Evolutionary conservation across 2,329 filamentous ascomycete species (phyloP).

Genomic region (Botrytis tulipae): DNA sequence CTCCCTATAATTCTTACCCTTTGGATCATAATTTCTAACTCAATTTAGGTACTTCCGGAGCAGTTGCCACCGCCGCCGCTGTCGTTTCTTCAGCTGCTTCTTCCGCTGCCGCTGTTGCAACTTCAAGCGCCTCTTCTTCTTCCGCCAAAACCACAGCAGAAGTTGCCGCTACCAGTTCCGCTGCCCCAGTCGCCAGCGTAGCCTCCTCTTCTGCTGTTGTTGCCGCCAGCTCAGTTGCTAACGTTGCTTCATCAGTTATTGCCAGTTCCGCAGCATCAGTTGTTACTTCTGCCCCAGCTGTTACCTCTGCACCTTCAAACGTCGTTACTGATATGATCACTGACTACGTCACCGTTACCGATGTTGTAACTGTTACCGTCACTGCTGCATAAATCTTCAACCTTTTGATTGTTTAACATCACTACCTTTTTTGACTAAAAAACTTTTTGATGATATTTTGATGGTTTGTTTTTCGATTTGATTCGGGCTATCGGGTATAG

Average conservation of each 20-base stretch:
- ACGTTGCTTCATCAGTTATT: neutral
- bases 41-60: neutral
- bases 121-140: constrained; percentile 1
- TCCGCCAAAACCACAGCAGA: neutral
- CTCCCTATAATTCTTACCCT: neutral
- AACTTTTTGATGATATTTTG: neutral
- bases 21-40: neutral
- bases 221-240: neutral
- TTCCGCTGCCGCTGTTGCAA: neutral
- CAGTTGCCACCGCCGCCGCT: neutral
- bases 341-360: neutral
- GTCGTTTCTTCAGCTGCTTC: neutral
- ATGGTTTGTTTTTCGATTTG: neutral
- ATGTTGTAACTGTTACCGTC: constrained; percentile 14
- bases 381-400: neutral
- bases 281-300: neutral
- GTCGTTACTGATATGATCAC: neutral
- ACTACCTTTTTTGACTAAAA: neutral
- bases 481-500: neutral
- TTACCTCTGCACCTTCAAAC: neutral
- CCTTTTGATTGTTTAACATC: neutral
- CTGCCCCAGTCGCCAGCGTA: neutral
- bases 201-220: neutral
- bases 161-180: neutral
- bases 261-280: neutral